phyloP scores from a whole-genome alignment of 2,329 filamentous ascomycete species.

The Plectosphaerella cucumerina region DNA sequence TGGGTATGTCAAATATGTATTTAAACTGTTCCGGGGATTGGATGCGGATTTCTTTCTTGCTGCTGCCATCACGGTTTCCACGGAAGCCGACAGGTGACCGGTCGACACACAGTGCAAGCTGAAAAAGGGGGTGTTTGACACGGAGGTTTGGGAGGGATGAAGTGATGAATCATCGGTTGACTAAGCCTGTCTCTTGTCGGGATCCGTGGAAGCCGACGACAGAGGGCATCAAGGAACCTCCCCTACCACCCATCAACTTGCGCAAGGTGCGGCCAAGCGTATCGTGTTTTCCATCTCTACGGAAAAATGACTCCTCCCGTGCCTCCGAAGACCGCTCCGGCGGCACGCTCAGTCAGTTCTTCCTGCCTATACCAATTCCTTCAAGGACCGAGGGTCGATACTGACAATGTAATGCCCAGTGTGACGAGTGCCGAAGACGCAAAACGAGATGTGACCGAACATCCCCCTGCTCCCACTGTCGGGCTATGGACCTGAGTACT shows the following conservation, averaged over 20 bases:
- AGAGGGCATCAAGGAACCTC: too few relatives aligned
- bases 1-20: too few relatives aligned
- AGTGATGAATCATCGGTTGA: neutral
- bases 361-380: neutral
- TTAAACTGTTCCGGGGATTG: too few relatives aligned
- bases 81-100: too few relatives aligned
- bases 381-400: neutral
- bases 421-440: conserved; percentile 2
- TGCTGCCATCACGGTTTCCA: too few relatives aligned
- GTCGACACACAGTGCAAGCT: too few relatives aligned
- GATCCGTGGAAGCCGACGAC: neutral
- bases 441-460: conserved; percentile 3
- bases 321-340: neutral
- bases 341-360: neutral
- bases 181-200: neutral
- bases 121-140: too few relatives aligned
- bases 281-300: neutral
- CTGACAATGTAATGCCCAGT: too few relatives aligned
- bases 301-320: too few relatives aligned
- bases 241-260: neutral
- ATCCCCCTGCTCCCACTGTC: conserved; percentile 4
- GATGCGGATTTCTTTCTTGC: too few relatives aligned
- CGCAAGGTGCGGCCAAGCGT: neutral
- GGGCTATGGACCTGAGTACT: neutral
- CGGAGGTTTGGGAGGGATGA: too few relatives aligned